phyloP scores from a whole-genome alignment of 371 early-diverging fungal genomes.

The Dichotomocladium elegans region DNA sequence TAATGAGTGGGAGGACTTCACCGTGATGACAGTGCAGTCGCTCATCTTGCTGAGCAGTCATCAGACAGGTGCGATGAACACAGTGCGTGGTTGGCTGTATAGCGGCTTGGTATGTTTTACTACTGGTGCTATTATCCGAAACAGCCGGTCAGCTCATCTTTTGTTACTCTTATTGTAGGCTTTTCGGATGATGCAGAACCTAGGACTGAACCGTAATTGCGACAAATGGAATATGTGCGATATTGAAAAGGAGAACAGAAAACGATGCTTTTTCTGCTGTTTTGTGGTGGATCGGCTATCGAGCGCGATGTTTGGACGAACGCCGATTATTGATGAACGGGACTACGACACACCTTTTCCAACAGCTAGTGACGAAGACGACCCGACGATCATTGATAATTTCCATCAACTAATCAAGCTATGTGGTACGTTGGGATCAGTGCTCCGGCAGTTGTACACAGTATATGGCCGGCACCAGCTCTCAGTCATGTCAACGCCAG shows the following conservation, averaged over 20 bases:
- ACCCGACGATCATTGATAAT: constrained; percentile 39
- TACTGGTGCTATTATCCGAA: no score
- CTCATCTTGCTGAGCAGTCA: constrained; percentile 43
- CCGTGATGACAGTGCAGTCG: constrained; percentile 38
- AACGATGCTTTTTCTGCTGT: constrained; percentile 59
- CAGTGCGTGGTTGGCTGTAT: constrained; percentile 45
- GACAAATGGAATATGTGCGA: constrained; percentile 46
- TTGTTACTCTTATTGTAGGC: constrained; percentile 37
- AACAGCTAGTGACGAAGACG: constrained; percentile 33
- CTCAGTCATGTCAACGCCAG: constrained; percentile 27
- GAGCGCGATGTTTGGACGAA: constrained; percentile 49
- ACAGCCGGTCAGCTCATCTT: no score
- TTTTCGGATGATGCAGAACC: constrained; percentile 58
- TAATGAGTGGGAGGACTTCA: constrained; percentile 38
- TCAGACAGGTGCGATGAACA: constrained; percentile 43
- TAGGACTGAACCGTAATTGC: constrained; percentile 58
- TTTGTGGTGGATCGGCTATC: constrained; percentile 57
- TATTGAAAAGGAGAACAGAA: constrained; percentile 51
- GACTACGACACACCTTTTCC: constrained; percentile 48
- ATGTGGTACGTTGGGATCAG: constrained; percentile 37
- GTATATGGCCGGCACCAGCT: constrained; percentile 37
- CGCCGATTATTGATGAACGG: constrained; percentile 47
- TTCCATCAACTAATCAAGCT: constrained; percentile 38
- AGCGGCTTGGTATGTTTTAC: constrained; percentile 39
- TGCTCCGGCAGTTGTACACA: constrained; percentile 42